Percentiles rank a stretch among this genome's conserved stretches.
These are phyloP conservation scores for Bjerkandera adusta DNA, from an alignment of 1,284 basidiomycete species.

Conservation along the genomic window DNA sequence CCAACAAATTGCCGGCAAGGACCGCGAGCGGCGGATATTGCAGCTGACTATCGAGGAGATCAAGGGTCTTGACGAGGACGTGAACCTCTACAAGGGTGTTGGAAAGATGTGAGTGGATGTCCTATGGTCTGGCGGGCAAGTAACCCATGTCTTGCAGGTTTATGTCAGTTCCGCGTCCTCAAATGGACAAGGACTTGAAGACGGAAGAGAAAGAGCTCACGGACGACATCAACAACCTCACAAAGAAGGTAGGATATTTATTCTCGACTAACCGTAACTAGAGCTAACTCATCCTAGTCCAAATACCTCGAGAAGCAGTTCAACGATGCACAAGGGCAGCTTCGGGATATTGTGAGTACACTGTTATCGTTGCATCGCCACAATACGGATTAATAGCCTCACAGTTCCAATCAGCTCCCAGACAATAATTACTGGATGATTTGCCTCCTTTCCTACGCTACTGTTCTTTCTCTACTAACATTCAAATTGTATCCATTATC, in stretches of 20 bases:
- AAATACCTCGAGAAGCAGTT: conserved; percentile 92
- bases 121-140: not conserved
- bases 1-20: conserved; percentile 76
- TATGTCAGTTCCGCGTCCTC: conserved; percentile 77
- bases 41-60: conserved; percentile 84
- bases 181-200: conserved; percentile 77
- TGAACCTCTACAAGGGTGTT: conserved; percentile 86
- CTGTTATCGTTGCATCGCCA: not conserved
- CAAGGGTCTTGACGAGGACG: conserved; percentile 57
- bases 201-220: conserved; percentile 75
- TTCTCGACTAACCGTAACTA: not conserved
- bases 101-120: conserved; percentile 77
- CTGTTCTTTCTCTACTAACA: too few species aligned
- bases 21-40: conserved; percentile 84
- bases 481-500: too few species aligned
- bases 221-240: conserved; percentile 77
- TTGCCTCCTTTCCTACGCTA: too few species aligned
- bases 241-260: conserved; percentile 63
- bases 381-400: not conserved
- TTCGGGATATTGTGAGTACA: conserved; percentile 79
- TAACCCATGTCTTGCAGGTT: conserved; percentile 56
- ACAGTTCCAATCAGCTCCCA: conserved; percentile 45
- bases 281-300: conserved; percentile 42
- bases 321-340: conserved; percentile 82
- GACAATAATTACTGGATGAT: conserved; percentile 20